Percentiles rank a stretch among this genome's conserved stretches.
These are phyloP conservation scores for Cymbopogon citratus DNA, from an alignment of 176 grass and related monocot species.

Conservation along the genomic window DNA sequence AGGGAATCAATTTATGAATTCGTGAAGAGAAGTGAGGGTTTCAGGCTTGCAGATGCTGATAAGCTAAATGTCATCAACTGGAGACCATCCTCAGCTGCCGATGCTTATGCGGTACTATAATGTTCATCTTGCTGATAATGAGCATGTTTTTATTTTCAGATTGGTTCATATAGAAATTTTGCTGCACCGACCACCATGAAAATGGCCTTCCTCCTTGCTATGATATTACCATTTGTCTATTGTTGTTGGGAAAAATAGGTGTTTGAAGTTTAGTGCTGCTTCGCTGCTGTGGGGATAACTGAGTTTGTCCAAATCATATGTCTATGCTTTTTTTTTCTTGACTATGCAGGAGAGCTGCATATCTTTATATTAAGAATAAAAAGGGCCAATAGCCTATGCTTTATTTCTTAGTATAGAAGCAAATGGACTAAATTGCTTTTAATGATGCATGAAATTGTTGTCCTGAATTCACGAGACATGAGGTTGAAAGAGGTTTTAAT, in stretches of 20 bases:
- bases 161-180: not conserved
- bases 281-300: not conserved
- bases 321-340: no score
- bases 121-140: not conserved
- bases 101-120: not conserved
- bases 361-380: no score
- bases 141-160: not conserved
- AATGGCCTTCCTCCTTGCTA: not conserved
- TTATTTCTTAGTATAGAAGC: not conserved
- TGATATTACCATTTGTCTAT: not conserved
- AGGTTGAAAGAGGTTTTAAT: not conserved
- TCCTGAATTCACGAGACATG: not conserved
- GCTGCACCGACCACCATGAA: not conserved
- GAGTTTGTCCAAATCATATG: not conserved
- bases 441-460: no score
- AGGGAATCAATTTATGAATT: slow-evolving; percentile 63
- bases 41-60: slow-evolving; percentile 63
- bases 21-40: slow-evolving; percentile 48
- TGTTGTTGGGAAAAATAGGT: not conserved
- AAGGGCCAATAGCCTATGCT: not conserved
- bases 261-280: not conserved
- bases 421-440: not conserved
- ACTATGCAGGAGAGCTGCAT: no score
- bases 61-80: slow-evolving; percentile 75
- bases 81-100: not conserved